A percentile compares a stretch with the other conserved stretches of the same genome.
Evolutionary conservation across 768 basidiomycete genomes (phyloP).

Genomic region (Leccinum sublutescens): DNA sequence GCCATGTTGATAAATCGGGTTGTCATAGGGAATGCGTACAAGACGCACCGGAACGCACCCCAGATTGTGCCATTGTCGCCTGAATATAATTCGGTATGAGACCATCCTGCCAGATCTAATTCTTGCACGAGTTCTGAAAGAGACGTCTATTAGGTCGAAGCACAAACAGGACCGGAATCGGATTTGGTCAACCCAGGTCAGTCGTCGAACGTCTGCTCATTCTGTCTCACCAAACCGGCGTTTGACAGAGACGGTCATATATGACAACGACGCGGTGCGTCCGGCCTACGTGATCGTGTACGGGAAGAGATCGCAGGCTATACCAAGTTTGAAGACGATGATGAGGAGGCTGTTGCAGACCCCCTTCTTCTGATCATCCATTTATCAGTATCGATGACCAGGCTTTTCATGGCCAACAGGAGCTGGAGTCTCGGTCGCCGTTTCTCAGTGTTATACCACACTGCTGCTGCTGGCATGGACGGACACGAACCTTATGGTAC

Average conservation of each 20-base stretch:
- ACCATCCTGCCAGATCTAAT: no score
- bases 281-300: slow-evolving; percentile 13
- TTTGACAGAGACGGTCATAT: slow-evolving; percentile 12
- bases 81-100: slow-evolving; percentile 10
- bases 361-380: slow-evolving; percentile 3
- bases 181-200: slow-evolving; percentile 15
- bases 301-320: slow-evolving; percentile 3
- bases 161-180: slow-evolving; percentile 13
- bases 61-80: slow-evolving; percentile 8
- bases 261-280: slow-evolving; percentile 15
- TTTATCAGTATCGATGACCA: neutral
- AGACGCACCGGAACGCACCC: slow-evolving; percentile 11
- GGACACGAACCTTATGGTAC: neutral
- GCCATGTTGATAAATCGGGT: slow-evolving; percentile 13
- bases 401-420: neutral
- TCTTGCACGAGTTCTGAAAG: neutral
- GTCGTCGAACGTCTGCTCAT: neutral
- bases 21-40: slow-evolving; percentile 9
- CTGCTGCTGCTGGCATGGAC: neutral
- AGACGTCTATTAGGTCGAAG: slow-evolving; percentile 8
- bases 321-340: slow-evolving; percentile 1
- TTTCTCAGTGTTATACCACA: neutral
- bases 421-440: neutral
- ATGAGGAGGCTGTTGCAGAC: slow-evolving; percentile 2
- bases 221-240: neutral